These are phyloP conservation scores for Zizania latifolia DNA, from an alignment of 176 grass and related monocot genomes.

Conservation along the genomic window DNA sequence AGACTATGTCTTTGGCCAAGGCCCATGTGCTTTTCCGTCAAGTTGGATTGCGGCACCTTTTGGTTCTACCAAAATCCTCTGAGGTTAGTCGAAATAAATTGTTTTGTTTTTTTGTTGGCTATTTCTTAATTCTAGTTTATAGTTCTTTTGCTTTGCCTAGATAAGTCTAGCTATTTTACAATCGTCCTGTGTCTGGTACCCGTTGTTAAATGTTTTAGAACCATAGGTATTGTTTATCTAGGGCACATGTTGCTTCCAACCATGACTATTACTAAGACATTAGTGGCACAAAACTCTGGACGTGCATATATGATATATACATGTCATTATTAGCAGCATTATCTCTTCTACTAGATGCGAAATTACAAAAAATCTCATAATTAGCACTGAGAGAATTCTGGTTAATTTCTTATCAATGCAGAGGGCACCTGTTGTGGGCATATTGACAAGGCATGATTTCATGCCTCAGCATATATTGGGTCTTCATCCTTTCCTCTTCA, in stretches of 20 bases:
- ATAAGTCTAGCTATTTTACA: not conserved
- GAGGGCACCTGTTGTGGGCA: slow-evolving; percentile 74
- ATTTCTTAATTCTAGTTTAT: not conserved
- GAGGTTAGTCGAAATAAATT: slow-evolving; percentile 36
- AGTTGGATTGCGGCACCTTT: slow-evolving; percentile 83
- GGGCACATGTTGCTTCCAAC: not conserved
- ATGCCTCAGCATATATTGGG: slow-evolving; percentile 81
- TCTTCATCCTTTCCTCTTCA: slow-evolving; percentile 72
- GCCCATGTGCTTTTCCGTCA: slow-evolving; percentile 90
- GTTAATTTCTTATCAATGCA: slow-evolving; percentile 24
- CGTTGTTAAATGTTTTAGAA: not conserved
- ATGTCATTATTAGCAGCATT: not conserved
- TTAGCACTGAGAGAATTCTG: not conserved
- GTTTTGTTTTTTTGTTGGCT: not conserved
- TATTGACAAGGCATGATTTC: slow-evolving; percentile 85
- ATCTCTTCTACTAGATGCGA: not conserved
- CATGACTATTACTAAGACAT: not conserved
- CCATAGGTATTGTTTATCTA: not conserved
- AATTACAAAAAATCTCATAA: not conserved
- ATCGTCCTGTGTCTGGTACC: not conserved
- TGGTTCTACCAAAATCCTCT: slow-evolving; percentile 79
- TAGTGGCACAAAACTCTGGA: not conserved
- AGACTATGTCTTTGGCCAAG: slow-evolving; percentile 94
- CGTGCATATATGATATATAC: not conserved
- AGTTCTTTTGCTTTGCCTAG: not conserved